Evolutionary conservation across 1,284 basidiomycete species (phyloP), one percentile per base, ranked within the genome.

Genomic region (Melampsora americana): DNA sequence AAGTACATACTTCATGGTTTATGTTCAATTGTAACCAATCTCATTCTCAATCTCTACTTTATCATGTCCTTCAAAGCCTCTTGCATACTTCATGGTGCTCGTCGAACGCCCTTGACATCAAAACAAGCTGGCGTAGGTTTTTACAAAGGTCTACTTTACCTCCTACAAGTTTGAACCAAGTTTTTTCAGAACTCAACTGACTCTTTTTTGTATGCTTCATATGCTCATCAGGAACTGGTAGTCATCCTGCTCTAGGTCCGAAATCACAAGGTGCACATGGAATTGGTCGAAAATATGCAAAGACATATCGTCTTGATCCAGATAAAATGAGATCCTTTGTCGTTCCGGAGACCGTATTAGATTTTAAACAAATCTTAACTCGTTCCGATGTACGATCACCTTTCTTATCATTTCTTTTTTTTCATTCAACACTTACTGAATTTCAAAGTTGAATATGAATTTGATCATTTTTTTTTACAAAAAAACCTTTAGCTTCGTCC

Each of bases 281-380:
- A 5, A 26, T 28, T 2, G 70, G 70, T 12, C 70, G 70, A 5
- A 46, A 64, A 16, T n/a, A 35, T 26, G 62, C 46, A 16, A 44
- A 48, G 5, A 64, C 53, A 18, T 72, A 72, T 56, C 61, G 61
- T 32, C 48, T 72, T 44, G 30, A 72, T 18, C 70, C 70, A 16
- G 32, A 56, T 23, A 72, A 66, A 56, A 72, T 72, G 70, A 61
- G 70, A 26, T 72, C 70, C 2, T 72, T 72, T 28, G 65, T 72
- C 23, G 70, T 72, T 53, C 70, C 70, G 20, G 4, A 28, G 1
- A 11, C 30, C 2, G 28, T 72, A 11, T 44, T 50, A 35, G 70
- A 72, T 53, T 56, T 72, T 53, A 28, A 23, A n/a, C 32, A 72
- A 64, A 26, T 66, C 3, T 12, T 28, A n/a, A 35, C 70, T 62